Evolutionary conservation across 768 basidiomycete genomes (phyloP).

Genomic region (Leucocoprinus sp.): DNA sequence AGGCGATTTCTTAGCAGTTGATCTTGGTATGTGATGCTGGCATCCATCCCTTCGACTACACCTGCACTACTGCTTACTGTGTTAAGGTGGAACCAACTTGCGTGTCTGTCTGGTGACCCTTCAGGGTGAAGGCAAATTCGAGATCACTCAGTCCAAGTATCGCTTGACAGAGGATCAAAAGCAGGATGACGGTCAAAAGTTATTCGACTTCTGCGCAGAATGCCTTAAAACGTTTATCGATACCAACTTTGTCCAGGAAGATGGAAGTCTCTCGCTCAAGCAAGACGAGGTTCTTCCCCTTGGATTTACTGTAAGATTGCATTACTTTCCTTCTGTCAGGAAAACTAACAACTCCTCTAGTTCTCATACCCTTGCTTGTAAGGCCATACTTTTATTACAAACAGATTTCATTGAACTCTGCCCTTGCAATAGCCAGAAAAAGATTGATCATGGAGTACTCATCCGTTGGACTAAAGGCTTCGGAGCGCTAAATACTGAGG

Average conservation of each 20-base stretch:
- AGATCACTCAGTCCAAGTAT: conserved; percentile 97
- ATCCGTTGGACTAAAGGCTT: conserved; percentile 99
- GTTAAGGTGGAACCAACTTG: conserved; percentile 86
- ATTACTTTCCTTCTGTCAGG: conserved; percentile 1
- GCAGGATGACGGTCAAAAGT: conserved; percentile 88
- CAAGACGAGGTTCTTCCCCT: conserved; percentile 62
- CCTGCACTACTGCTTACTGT: conserved; percentile 1
- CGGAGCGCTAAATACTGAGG: conserved; percentile 85
- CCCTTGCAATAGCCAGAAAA: conserved; percentile 58
- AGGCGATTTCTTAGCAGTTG: conserved; percentile 86
- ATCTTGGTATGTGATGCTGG: conserved; percentile 54
- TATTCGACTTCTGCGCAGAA: conserved; percentile 98
- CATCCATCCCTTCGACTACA: conserved; percentile 11
- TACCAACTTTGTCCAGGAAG: conserved; percentile 46
- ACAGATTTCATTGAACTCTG: not conserved
- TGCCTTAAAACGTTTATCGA: conserved; percentile 85
- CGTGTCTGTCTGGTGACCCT: conserved; percentile 95
- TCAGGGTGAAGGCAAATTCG: conserved; percentile 91
- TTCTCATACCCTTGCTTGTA: conserved; percentile 95
- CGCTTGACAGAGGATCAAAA: conserved; percentile 97
- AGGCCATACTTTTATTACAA: conserved; percentile 22
- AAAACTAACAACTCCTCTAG: conserved; percentile 25
- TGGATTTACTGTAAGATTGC: conserved; percentile 77
- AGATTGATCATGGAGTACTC: conserved; percentile 88
- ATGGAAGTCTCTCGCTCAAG: conserved; percentile 39